Conservation (phyloP, 805 yeast species). For the Yamadazyma tumulicola region DNA sequence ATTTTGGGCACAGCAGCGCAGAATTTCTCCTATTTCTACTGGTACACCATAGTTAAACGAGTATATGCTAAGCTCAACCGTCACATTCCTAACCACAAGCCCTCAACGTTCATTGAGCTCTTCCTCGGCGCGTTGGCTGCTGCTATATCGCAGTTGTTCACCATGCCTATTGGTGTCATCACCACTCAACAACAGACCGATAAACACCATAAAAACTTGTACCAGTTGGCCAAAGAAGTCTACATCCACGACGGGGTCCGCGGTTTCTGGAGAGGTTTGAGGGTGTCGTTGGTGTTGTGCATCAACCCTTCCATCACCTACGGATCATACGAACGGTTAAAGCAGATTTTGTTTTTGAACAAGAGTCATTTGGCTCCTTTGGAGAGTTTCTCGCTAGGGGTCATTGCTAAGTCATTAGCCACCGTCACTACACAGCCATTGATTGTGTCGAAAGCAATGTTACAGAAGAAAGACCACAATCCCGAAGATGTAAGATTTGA, state of each 20-base stretch:
- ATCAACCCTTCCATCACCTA: constrained; percentile 85
- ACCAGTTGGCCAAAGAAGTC: constrained; percentile 43
- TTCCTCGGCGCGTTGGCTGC: constrained; percentile 78
- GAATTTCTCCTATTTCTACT: constrained; percentile 80
- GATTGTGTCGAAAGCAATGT: constrained; percentile 78
- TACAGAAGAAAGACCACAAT: constrained; percentile 48
- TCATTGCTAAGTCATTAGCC: constrained; percentile 76
- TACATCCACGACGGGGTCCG: constrained; percentile 58
- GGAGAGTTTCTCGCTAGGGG: constrained; percentile 70
- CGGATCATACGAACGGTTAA: constrained; percentile 72
- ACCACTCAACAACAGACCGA: constrained; percentile 61
- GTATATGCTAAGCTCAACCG: constrained; percentile 42
- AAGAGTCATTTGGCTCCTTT: constrained; percentile 49
- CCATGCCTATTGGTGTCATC: constrained; percentile 76
- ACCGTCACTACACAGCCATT: constrained; percentile 80
- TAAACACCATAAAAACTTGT: constrained; percentile 30
- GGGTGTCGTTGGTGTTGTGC: constrained; percentile 74
- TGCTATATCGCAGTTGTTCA: constrained; percentile 73
- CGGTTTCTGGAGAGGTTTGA: constrained; percentile 82
- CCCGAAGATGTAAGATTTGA: constrained; percentile 43
- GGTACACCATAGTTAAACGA: constrained; percentile 73
- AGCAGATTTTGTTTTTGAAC: constrained; percentile 43
- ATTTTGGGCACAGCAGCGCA: constrained; percentile 71
- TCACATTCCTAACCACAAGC: constrained; percentile 33
- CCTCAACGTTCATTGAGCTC: constrained; percentile 64